Base-by-base conservation (phyloP, 768 basidiomycete genomes). In the Macrolepiota albuminosa region DNA sequence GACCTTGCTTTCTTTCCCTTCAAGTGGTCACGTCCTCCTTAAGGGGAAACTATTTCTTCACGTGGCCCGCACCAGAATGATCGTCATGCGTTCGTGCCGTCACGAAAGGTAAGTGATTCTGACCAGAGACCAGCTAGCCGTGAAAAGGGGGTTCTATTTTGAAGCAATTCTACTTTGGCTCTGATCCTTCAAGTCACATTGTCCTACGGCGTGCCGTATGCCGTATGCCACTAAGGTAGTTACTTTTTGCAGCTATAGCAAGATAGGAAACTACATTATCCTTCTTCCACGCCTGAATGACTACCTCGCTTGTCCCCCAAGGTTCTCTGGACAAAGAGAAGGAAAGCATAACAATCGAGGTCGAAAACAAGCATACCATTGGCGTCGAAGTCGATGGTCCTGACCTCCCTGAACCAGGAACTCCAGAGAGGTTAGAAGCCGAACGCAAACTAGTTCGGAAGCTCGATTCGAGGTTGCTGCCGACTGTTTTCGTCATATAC, bases 401-500 rank as follows among this genome's bases (percentile, higher is more conserved):
- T 3, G 37, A 33, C 21, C 47, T 68, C 21, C 68, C 69, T 39
- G 61, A 64, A 31, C 60, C 64, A 7, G 68, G 68, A 9, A 65
- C 68, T 40, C 62, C 61, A 21, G 77, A 77, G 63, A 69, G 78
- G 26, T 55, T 69, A 14, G 58, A 69, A 36, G 76, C 74, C 8
- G 77, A 79, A 66, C 70, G 71, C 63, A 73, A 66, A 57, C 79
- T 89, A 16, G 77, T 85, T 16, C 74, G 82, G 43, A 83, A 80
- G 61, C 75, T 89, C 50, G 87, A 87, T 63, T 69, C 64, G 61
- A 75, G 85, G 39, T 69, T 88, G 4, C 66, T 89, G 50, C 83
- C 84, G 0, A 81, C 82, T 0, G 79, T 88, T 42, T 72, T 84
- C 21, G 55, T 85, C 55, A 84, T 87, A 37, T 86, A 73, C 63